phyloP scores from a whole-genome alignment of 2,329 filamentous ascomycete species.

The Phaeoacremonium minimum region DNA sequence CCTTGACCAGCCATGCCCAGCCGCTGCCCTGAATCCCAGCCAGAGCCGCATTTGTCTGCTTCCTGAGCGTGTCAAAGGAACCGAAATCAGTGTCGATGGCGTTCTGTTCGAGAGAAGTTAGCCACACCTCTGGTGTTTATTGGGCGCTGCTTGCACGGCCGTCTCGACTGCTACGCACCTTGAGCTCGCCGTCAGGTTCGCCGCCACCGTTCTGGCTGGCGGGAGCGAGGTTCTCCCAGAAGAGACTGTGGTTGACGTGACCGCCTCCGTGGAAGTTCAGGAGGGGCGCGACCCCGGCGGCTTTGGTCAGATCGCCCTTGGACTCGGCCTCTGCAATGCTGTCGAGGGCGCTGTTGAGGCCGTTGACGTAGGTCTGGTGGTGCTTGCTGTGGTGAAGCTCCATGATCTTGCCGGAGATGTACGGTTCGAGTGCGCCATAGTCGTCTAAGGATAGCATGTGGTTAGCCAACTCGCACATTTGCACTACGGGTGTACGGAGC shows the following conservation, averaged over 20 bases:
- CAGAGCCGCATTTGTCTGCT: slow-evolving; percentile 64
- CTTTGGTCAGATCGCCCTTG: slow-evolving; percentile 53
- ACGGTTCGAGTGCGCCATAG: slow-evolving; percentile 88
- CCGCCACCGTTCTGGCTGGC: slow-evolving; percentile 59
- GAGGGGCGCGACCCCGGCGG: slow-evolving; percentile 44
- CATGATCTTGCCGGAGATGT: slow-evolving; percentile 77
- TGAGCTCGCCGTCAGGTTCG: slow-evolving; percentile 57
- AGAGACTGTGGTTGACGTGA: slow-evolving; percentile 89
- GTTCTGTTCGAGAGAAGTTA: slow-evolving; percentile 23
- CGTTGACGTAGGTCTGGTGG: slow-evolving; percentile 74
- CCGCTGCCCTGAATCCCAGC: slow-evolving; percentile 80
- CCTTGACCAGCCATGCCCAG: slow-evolving; percentile 85
- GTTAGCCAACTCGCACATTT: too few species aligned
- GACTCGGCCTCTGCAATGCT: slow-evolving; percentile 58
- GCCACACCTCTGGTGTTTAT: too few species aligned
- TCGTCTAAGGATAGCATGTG: slow-evolving; percentile 60
- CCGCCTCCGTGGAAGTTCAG: slow-evolving; percentile 88
- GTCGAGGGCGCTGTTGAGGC: slow-evolving; percentile 64
- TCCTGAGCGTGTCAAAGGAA: slow-evolving; percentile 57
- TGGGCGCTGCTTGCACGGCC: too few species aligned
- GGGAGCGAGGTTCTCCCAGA: slow-evolving; percentile 83
- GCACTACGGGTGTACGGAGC: too few species aligned
- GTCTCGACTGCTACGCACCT: slow-evolving; percentile 41
- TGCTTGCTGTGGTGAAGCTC: slow-evolving; percentile 76
- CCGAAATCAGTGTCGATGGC: slow-evolving; percentile 66